Conservation (phyloP, 352 stramenopile species). For the Phytopythium oedochilum region DNA sequence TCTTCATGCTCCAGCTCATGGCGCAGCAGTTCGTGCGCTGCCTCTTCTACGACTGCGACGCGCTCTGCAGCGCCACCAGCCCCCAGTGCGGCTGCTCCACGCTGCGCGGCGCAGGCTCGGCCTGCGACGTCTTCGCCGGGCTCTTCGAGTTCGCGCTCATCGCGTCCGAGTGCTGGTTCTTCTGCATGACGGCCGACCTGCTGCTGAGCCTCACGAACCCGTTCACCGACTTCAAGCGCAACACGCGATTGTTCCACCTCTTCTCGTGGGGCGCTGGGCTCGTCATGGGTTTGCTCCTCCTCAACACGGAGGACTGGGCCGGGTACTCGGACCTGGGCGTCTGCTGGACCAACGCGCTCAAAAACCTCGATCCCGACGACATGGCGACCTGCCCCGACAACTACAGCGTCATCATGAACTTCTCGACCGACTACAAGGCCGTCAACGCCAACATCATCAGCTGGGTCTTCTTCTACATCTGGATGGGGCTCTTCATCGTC, state of each 20-base stretch:
- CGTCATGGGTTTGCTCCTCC: slow-evolving; percentile 60
- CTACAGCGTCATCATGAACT: slow-evolving; percentile 62
- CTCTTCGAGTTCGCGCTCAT: slow-evolving; percentile 86
- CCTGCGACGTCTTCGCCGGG: slow-evolving; percentile 71
- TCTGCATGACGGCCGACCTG: slow-evolving; percentile 88
- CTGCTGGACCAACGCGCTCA: slow-evolving; percentile 85
- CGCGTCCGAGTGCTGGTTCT: slow-evolving; percentile 85
- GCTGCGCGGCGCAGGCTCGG: slow-evolving; percentile 29
- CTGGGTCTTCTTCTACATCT: slow-evolving; percentile 87
- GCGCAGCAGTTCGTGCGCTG: slow-evolving; percentile 79
- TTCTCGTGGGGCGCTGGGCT: slow-evolving; percentile 73
- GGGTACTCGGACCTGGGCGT: slow-evolving; percentile 84
- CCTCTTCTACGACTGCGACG: slow-evolving; percentile 75
- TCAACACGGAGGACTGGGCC: slow-evolving; percentile 70
- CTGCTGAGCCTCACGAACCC: slow-evolving; percentile 86
- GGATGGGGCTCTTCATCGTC: slow-evolving; percentile 81
- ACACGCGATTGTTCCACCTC: slow-evolving; percentile 81
- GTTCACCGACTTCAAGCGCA: slow-evolving; percentile 89
- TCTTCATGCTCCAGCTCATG: slow-evolving; percentile 81
- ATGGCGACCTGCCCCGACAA: slow-evolving; percentile 17
- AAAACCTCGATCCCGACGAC: slow-evolving; percentile 41
- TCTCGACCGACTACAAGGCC: slow-evolving; percentile 54
- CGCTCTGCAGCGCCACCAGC: slow-evolving; percentile 65
- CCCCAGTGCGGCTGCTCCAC: slow-evolving; percentile 74
- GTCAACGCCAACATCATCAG: slow-evolving; percentile 86